These are phyloP conservation scores for Otatea glauca DNA, from an alignment of 176 grass and related monocot genomes.

Conservation along the genomic window DNA sequence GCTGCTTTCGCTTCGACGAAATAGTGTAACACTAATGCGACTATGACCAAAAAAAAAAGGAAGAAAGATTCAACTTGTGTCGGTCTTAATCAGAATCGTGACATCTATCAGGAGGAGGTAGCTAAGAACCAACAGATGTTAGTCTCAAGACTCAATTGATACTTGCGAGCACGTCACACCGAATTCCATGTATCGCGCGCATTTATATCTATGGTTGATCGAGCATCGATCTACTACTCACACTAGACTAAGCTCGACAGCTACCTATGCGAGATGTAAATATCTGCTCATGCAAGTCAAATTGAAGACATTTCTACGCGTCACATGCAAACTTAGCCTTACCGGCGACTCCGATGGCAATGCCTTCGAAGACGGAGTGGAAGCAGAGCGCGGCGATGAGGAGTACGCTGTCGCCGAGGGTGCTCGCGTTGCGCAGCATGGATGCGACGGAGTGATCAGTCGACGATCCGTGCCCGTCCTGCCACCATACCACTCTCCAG, in stretches of 20 bases:
- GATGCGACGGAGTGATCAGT: constrained; percentile 53
- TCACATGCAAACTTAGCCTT: not conserved
- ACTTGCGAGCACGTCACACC: not conserved
- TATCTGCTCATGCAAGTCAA: not conserved
- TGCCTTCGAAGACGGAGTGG: constrained; percentile 97
- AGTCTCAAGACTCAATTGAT: not conserved
- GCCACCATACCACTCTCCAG: not conserved
- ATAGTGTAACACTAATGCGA: not conserved
- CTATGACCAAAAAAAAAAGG: not conserved
- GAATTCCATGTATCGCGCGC: not conserved
- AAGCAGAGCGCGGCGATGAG: constrained; percentile 91
- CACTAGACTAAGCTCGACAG: not conserved
- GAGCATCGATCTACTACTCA: not conserved
- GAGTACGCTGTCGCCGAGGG: constrained; percentile 77
- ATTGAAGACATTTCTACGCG: not conserved
- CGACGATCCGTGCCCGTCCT: constrained; percentile 27
- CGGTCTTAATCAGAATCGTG: not conserved
- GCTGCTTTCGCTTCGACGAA: constrained; percentile 11
- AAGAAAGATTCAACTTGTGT: not conserved
- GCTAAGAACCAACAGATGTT: not conserved
- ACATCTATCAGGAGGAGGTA: not conserved
- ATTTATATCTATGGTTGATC: not conserved
- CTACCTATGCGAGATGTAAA: not conserved
- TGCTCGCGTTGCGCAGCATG: constrained; percentile 71
- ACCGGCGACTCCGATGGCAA: constrained; percentile 92